These are phyloP conservation scores for Sporothrix humicola DNA, from an alignment of 2,329 filamentous ascomycete species.

Conservation along the genomic window DNA sequence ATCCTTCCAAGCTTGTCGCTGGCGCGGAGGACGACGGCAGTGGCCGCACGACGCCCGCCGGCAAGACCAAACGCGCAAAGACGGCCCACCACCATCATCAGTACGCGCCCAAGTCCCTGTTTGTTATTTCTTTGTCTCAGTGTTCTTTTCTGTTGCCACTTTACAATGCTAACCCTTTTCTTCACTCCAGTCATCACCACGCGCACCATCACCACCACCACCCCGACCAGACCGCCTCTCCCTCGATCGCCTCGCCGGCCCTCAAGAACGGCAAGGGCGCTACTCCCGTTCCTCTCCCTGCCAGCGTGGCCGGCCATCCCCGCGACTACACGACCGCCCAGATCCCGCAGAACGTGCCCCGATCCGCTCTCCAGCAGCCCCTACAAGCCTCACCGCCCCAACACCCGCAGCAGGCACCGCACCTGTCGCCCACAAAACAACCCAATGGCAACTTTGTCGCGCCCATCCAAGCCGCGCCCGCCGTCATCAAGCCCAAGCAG, in stretches of 20 bases:
- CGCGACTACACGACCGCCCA: constrained; percentile 49
- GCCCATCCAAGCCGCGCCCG: neutral
- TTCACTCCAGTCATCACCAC: constrained; percentile 49
- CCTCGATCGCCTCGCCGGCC: constrained; percentile 49
- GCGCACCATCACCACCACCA: constrained; percentile 66
- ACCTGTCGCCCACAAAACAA: constrained; percentile 4
- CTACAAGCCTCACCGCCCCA: constrained; percentile 17
- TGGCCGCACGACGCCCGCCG: constrained; percentile 65
- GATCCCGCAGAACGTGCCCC: constrained; percentile 52
- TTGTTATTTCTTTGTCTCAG: neutral
- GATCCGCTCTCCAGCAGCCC: constrained; percentile 38
- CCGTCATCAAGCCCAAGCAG: constrained; percentile 60
- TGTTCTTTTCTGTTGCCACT: neutral
- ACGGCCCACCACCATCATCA: constrained; percentile 69
- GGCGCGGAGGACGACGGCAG: constrained; percentile 71
- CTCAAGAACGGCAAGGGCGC: constrained; percentile 59
- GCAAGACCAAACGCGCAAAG: constrained; percentile 70
- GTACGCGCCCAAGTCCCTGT: constrained; percentile 51
- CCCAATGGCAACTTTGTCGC: neutral
- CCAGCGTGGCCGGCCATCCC: constrained; percentile 40
- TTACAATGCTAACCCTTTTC: neutral
- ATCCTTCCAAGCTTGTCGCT: constrained; percentile 71
- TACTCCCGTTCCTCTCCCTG: constrained; percentile 54
- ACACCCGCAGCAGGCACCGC: constrained; percentile 33
- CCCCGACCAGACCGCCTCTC: constrained; percentile 52